phyloP scores from a whole-genome alignment of 257 asterid genomes.

The Nicotiana tomentosiformis region DNA sequence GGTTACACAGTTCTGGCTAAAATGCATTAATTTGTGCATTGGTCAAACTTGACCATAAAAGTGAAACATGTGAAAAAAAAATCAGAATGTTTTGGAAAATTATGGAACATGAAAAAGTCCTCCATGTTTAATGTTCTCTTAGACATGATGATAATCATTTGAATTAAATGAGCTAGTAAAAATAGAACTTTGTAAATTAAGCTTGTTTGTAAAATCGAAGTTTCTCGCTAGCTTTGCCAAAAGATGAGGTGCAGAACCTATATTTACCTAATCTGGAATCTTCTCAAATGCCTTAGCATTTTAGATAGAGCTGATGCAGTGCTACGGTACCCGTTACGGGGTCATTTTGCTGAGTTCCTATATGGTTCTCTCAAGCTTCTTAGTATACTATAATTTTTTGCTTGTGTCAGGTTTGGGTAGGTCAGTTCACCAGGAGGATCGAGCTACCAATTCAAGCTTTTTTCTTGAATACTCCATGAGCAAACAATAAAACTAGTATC shows the following conservation, averaged over 20 bases:
- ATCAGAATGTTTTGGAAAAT: not conserved
- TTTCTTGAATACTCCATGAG: not conserved
- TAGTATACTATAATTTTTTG: not conserved
- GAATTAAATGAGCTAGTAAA: not conserved
- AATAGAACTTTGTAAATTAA: not conserved
- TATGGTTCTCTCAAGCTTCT: not conserved
- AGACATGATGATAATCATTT: not conserved
- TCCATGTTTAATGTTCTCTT: not conserved
- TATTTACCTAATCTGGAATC: slow-evolving; percentile 1
- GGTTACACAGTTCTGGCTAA: not conserved
- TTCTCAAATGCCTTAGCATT: not conserved
- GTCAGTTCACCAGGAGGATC: not conserved
- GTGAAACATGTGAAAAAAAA: not conserved
- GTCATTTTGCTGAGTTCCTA: not conserved
- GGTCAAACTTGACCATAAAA: not conserved
- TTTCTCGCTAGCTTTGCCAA: not conserved
- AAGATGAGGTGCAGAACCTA: not conserved
- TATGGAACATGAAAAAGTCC: not conserved
- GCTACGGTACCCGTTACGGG: not conserved
- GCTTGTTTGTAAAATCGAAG: not conserved
- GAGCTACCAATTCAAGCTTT: not conserved
- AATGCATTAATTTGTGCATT: not conserved
- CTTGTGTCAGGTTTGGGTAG: not conserved
- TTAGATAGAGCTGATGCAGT: not conserved
- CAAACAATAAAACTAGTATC: not conserved